Percentiles rank a stretch among this genome's conserved stretches.
Evolutionary conservation across 1,139 yeast genomes (phyloP).

Genomic region (Tardiomyces digboiensis): DNA sequence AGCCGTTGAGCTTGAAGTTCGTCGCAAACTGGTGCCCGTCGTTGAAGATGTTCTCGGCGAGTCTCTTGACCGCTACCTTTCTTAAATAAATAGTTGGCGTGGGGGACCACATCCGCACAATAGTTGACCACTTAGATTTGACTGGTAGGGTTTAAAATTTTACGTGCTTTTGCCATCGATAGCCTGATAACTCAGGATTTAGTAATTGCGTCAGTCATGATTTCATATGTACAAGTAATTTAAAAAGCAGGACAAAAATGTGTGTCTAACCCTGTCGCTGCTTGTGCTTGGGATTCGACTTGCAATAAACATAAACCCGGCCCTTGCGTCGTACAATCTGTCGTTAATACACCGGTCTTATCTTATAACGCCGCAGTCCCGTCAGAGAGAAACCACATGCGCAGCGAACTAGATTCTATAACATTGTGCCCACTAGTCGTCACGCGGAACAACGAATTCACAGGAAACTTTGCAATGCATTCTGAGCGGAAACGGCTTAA

Average conservation of each 20-base stretch:
- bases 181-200: too few species aligned
- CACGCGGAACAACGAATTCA: too few species aligned
- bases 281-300: constrained; percentile 87
- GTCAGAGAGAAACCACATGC: too few species aligned
- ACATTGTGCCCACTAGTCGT: too few species aligned
- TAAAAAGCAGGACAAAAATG: too few species aligned
- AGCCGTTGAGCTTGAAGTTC: constrained; percentile 82
- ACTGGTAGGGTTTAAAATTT: background rate
- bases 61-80: constrained; percentile 82
- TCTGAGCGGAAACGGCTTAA: too few species aligned
- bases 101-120: too few species aligned
- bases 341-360: background rate
- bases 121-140: background rate
- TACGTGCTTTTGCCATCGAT: background rate
- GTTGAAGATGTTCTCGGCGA: constrained; percentile 92
- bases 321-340: constrained; percentile 87
- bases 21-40: constrained; percentile 86
- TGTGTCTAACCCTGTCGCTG: constrained; percentile 81
- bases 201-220: background rate
- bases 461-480: too few species aligned
- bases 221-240: constrained; percentile 1
- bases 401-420: too few species aligned
- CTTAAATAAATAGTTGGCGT: constrained; percentile 32
- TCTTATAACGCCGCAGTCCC: too few species aligned
- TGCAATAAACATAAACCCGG: constrained; percentile 85